Percentiles rank a stretch among this genome's conserved stretches.
These are phyloP conservation scores for Gossypium gossypioides DNA, from an alignment of 441 rosid species.

Conservation along the genomic window DNA sequence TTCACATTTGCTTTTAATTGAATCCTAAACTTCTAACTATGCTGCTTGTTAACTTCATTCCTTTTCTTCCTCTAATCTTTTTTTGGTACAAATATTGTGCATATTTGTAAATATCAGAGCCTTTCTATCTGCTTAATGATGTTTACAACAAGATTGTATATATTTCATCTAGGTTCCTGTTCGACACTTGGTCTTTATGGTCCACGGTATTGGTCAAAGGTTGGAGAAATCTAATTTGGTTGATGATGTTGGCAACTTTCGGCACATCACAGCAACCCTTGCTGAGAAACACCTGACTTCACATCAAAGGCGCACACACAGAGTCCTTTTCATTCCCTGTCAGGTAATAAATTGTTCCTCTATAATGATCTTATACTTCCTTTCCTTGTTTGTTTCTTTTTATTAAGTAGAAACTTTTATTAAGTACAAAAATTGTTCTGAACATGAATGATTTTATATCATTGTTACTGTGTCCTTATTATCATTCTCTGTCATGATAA, in stretches of 20 bases:
- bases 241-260: slow-evolving; percentile 86
- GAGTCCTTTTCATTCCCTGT: slow-evolving; percentile 95
- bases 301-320: slow-evolving; percentile 63
- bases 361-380: neutral
- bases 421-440: neutral
- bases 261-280: slow-evolving; percentile 72
- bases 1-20: neutral
- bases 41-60: neutral
- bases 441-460: slow-evolving; percentile 3
- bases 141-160: slow-evolving; percentile 4
- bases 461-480: neutral
- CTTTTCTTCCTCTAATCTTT: neutral
- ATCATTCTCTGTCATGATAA: neutral
- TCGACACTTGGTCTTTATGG: slow-evolving; percentile 92
- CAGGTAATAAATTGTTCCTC: slow-evolving; percentile 43
- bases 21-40: neutral
- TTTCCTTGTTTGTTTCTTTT: neutral
- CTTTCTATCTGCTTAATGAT: neutral
- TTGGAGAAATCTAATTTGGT: slow-evolving; percentile 95
- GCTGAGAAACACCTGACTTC: slow-evolving; percentile 71
- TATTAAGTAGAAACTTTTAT: neutral
- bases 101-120: neutral
- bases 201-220: slow-evolving; percentile 98
- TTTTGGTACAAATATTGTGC: neutral
- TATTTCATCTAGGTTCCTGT: slow-evolving; percentile 73